Conservation (phyloP, 1,139 yeast species). For the Meyerozyma guilliermondii region DNA sequence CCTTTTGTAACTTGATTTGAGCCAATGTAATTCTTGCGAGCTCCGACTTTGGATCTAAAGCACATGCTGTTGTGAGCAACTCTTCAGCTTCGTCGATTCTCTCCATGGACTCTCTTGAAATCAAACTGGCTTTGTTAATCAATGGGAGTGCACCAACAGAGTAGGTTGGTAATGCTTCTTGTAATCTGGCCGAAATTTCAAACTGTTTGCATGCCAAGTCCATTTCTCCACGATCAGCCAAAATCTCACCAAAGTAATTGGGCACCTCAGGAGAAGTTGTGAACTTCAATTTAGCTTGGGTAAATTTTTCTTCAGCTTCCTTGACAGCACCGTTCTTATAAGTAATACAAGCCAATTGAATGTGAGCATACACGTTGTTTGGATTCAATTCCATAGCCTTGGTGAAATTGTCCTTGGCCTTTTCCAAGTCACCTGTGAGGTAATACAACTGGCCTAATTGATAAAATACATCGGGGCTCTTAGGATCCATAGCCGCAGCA, state of each 20-base stretch:
- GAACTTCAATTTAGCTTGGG: slow-evolving; percentile 69
- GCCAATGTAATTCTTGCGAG: slow-evolving; percentile 87
- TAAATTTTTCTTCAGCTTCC: slow-evolving; percentile 64
- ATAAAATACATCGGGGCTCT: slow-evolving; percentile 79
- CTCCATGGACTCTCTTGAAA: slow-evolving; percentile 53
- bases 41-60: slow-evolving; percentile 82
- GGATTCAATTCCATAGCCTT: slow-evolving; percentile 74
- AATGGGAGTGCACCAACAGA: slow-evolving; percentile 86
- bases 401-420: slow-evolving; percentile 72
- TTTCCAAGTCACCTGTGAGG: slow-evolving; percentile 66
- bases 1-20: slow-evolving; percentile 81
- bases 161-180: slow-evolving; percentile 55
- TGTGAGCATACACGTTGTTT: slow-evolving; percentile 75
- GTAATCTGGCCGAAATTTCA: slow-evolving; percentile 81
- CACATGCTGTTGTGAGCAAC: slow-evolving; percentile 71
- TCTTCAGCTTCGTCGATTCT: slow-evolving; percentile 59
- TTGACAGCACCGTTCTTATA: slow-evolving; percentile 71
- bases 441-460: slow-evolving; percentile 93
- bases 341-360: slow-evolving; percentile 89
- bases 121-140: slow-evolving; percentile 80
- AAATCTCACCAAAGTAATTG: slow-evolving; percentile 91
- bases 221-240: slow-evolving; percentile 75
- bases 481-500: slow-evolving; percentile 68
- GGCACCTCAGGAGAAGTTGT: slow-evolving; percentile 90
- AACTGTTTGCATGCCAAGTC: slow-evolving; percentile 77